Evolutionary conservation across 768 basidiomycete genomes (phyloP), one percentile per base, ranked within the genome.

Genomic region (Leccinum arenicola): DNA sequence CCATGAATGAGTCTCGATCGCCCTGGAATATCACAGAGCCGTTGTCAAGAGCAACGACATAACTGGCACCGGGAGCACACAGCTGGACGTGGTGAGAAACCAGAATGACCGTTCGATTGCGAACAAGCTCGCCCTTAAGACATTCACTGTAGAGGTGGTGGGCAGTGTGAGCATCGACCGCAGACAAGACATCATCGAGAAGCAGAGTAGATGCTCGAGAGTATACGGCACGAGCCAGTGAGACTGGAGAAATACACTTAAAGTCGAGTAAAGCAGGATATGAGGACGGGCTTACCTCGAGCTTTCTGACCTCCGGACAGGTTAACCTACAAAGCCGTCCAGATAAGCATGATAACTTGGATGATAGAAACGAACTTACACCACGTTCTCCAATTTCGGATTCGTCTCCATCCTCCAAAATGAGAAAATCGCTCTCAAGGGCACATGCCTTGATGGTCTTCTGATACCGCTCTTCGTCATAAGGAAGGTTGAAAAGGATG

Each of bases 71-170:
- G 1, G 91, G 84, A 3, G 85, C 81, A 67, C 92, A 94, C 4
- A 98, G 80, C 67, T 94, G 90, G 35, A 97, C 90, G 68, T 96
- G 94, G 68, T 99, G 96, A 3, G 95, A 97, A 53, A 97, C 94
- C 23, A 98, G 80, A 49, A 98, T 79, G 52, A 96, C 76, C 1
- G 95, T 97, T 50, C 95, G 81, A 17, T 84, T 86, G n/a, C 76
- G 73, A 69, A 94, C 79, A 45, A 97, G 76, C 50, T 89, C 86
- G 8, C 95, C 94, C 62, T 82, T 79, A 21, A 98, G 77, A 65
- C 93, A 95, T 55, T 92, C 79, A 19, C 84, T 78, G 66, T 88
- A 88, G 49, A 98, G 82, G 74, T 91, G 89, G 62, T 88, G 84
- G 0, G 93, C 89, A 0, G 92, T 94, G 64, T 88, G 86, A 1